These are phyloP conservation scores for Solanum tarijense DNA, from an alignment of 257 asterid species.

Conservation along the genomic window DNA sequence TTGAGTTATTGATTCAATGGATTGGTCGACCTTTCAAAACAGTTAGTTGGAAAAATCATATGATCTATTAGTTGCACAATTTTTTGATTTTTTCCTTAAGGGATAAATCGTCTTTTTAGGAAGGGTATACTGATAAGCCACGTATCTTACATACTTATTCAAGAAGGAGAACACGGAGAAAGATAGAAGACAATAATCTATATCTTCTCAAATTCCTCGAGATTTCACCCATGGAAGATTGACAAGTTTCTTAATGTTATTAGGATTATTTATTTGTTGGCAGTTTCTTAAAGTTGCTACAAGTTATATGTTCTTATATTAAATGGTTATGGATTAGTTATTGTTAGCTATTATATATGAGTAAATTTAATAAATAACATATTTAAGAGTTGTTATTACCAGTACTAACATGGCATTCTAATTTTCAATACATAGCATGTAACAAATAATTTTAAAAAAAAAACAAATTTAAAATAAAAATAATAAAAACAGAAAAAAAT, in stretches of 20 bases:
- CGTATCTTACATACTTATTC: not conserved
- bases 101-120: not conserved
- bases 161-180: not conserved
- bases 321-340: too few species aligned
- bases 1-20: not conserved
- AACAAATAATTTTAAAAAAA: too few species aligned
- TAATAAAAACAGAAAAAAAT: too few species aligned
- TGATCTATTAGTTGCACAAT: not conserved
- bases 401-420: too few species aligned
- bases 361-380: too few species aligned
- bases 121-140: not conserved
- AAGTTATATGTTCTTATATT: too few species aligned
- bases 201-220: not conserved
- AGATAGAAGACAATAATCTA: not conserved
- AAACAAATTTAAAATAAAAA: too few species aligned
- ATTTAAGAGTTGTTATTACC: too few species aligned
- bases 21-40: not conserved
- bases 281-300: too few species aligned
- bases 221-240: not conserved
- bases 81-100: not conserved
- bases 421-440: too few species aligned
- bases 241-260: not conserved
- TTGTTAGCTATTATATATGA: too few species aligned
- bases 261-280: not conserved
- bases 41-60: conserved; percentile 1